phyloP scores from a whole-genome alignment of 2,329 filamentous ascomycete species.

The Fusarium sp. region DNA sequence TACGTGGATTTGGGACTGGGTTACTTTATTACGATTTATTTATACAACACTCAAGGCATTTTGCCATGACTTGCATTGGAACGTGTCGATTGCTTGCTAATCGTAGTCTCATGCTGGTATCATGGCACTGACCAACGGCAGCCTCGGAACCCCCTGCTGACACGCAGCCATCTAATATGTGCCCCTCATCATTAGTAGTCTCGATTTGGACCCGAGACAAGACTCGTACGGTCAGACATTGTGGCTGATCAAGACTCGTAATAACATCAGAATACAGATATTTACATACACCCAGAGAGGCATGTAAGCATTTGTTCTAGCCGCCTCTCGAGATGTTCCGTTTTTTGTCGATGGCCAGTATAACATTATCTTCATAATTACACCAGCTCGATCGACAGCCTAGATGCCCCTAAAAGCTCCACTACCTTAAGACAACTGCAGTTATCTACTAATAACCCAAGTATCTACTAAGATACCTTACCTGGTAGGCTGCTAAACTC shows the following conservation, averaged over 20 bases:
- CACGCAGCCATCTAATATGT: conserved; percentile 11
- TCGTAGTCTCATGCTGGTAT: conserved; percentile 25
- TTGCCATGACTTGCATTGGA: background rate
- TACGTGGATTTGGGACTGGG: conserved; percentile 7
- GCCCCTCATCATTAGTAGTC: conserved; percentile 8
- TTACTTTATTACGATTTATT: conserved; percentile 18
- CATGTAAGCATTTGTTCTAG: background rate
- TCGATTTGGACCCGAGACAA: conserved; percentile 2
- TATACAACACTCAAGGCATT: conserved; percentile 13
- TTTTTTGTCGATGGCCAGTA: background rate
- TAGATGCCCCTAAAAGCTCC: conserved; percentile 9
- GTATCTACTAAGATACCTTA: background rate
- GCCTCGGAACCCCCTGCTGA: conserved; percentile 23
- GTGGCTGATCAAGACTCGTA: background rate
- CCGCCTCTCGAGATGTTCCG: background rate
- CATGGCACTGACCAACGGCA: conserved; percentile 21
- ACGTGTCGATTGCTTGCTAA: background rate
- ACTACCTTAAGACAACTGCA: conserved; percentile 18
- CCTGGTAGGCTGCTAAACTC: conserved; percentile 9
- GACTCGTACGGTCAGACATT: background rate
- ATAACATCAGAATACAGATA: background rate
- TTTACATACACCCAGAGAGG: background rate
- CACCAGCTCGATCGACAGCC: background rate
- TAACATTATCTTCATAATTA: background rate
- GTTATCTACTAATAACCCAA: background rate